These are phyloP conservation scores for Trichocladium antarcticum DNA, from an alignment of 495 filamentous ascomycete species.

Conservation along the genomic window DNA sequence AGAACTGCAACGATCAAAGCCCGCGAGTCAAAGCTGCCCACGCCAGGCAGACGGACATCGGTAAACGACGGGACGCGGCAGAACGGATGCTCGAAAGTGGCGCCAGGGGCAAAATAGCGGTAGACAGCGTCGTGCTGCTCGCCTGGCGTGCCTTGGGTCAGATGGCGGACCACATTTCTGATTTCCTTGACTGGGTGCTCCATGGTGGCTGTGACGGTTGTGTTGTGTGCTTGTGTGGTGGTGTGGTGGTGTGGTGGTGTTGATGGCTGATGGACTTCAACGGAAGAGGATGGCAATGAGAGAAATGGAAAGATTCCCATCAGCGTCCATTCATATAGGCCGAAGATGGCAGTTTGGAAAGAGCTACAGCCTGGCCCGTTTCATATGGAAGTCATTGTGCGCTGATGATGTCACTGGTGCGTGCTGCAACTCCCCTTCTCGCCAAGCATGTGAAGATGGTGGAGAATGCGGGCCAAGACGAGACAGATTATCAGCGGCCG, in stretches of 20 bases:
- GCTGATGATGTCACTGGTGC: conserved; percentile 13
- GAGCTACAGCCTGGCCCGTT: no score
- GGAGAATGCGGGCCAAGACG: no score
- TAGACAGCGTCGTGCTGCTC: conserved; percentile 53
- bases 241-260: not conserved
- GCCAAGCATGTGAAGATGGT: no score
- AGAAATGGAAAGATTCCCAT: no score
- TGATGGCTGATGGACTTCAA: not conserved
- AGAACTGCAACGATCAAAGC: conserved; percentile 56
- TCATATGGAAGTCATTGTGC: conserved; percentile 4
- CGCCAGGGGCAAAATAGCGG: conserved; percentile 55
- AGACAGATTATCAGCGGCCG: not conserved
- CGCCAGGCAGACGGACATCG: conserved; percentile 29
- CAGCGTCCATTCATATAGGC: no score
- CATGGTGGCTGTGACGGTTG: no score
- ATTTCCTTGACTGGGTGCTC: conserved; percentile 39
- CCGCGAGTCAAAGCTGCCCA: conserved; percentile 44
- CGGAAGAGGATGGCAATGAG: no score
- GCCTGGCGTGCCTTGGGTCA: conserved; percentile 53
- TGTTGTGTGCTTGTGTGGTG: no score
- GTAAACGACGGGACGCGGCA: conserved; percentile 56
- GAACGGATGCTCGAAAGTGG: conserved; percentile 70
- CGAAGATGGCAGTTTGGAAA: no score
- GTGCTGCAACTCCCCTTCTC: no score
- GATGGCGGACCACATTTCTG: conserved; percentile 47